Evolutionary conservation across 768 basidiomycete species (phyloP), one percentile per base, ranked within the genome.

Genomic region (Trametes cinnabarina): DNA sequence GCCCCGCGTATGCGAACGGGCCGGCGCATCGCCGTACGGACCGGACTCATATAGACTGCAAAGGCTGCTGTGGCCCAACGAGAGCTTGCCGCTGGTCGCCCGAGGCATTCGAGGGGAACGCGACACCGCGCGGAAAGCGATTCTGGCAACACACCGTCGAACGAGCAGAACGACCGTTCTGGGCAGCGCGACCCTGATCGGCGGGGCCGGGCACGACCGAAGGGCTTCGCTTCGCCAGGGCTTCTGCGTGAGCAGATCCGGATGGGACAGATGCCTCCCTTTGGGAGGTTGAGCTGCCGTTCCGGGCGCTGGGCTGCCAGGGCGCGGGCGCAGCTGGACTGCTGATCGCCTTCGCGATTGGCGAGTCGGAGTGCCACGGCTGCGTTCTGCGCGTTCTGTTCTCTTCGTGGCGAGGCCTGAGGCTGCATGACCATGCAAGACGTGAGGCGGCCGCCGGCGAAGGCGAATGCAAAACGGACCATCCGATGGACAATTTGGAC

Each of bases 121-220:
- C 44, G 44, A 25, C 44, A 22, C 19, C 44, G 44, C 44, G 44
- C 20, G 7, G 22, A 23, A 6, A 7, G 10, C 23, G 43, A 23
- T 44, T 44, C 43, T 44, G 10, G 20, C 43, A 25, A 25, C 43
- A 15, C n/a, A 35, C n/a, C 32, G 32, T 19, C 17, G 39, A 28
- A 15, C 15, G 43, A 35, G 17, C 26, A 11, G 17, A 17, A 17
- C 15, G 28, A 50, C 59, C 35, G 19, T 51, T 56, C 47, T 42
- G 49, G 59, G 59, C 59, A 56, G 41, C 48, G 26, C 59, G 59
- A 51, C 53, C 59, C 59, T 61, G 59, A 56, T 61, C 59, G 48
- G 47, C 59, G 59, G 59, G 48, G 47, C 47, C 59, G 53, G 56
- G 48, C 41, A 20, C 42, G 48, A 17, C 42, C 56, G 47, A 32